Conservation (phyloP, 352 stramenopile genomes). For the Pythium diclinum region DNA sequence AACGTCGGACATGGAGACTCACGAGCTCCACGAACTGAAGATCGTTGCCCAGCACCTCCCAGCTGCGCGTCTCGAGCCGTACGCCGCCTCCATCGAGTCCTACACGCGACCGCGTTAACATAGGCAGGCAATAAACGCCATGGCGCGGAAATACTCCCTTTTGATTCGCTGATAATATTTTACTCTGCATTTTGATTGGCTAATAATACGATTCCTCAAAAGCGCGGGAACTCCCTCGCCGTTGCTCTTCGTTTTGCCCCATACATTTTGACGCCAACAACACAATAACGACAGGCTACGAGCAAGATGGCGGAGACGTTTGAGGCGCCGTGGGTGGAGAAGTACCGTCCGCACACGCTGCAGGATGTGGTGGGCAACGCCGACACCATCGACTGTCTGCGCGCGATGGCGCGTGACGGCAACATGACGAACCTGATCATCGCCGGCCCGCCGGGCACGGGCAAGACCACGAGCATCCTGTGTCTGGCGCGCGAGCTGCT, state of each 20-base stretch:
- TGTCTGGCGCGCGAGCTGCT: conserved; percentile 90
- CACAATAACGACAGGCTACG: background rate
- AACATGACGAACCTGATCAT: conserved; percentile 99
- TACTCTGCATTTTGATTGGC: conserved; percentile 4
- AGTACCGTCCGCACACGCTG: conserved; percentile 93
- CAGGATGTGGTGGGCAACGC: conserved; percentile 97
- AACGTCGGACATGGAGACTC: conserved; percentile 27
- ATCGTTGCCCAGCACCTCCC: conserved; percentile 47
- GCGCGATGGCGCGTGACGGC: conserved; percentile 93
- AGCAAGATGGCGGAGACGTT: conserved; percentile 65
- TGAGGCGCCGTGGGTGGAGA: conserved; percentile 98
- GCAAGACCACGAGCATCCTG: conserved; percentile 93
- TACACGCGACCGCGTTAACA: conserved; percentile 28
- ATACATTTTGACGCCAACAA: background rate
- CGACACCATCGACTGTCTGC: conserved; percentile 94
- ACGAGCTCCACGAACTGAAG: conserved; percentile 32
- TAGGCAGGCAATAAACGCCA: background rate
- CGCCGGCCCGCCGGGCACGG: conserved; percentile 89
- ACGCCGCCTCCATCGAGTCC: conserved; percentile 48
- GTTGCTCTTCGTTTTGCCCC: background rate
- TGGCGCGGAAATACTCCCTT: background rate
- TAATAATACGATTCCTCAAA: conserved; percentile 4
- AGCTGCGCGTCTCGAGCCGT: conserved; percentile 32
- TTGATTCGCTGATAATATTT: conserved; percentile 16
- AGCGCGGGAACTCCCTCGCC: conserved; percentile 16